A percentile compares a stretch with the other conserved stretches of the same genome.
phyloP scores from a whole-genome alignment of 345 rosid species.

The Dovyalis caffra region DNA sequence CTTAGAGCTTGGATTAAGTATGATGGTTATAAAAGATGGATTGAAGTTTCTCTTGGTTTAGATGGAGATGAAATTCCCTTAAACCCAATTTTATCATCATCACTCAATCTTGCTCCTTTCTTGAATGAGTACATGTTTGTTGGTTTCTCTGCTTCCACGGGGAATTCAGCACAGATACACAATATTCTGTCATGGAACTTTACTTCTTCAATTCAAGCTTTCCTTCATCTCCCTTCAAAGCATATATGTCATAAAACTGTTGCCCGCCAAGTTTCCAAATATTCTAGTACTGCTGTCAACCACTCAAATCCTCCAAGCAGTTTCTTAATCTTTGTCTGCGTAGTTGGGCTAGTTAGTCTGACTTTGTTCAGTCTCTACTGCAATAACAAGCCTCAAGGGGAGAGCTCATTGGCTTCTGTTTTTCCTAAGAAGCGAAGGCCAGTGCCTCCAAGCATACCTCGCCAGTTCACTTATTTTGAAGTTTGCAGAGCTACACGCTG shows the following conservation, averaged over 20 bases:
- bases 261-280: slow-evolving; percentile 18
- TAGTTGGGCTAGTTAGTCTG: slow-evolving; percentile 10
- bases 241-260: slow-evolving; percentile 11
- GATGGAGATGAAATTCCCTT: slow-evolving; percentile 4
- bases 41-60: slow-evolving; percentile 14
- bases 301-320: too few species aligned
- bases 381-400: not conserved
- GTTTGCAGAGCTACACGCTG: slow-evolving; percentile 8
- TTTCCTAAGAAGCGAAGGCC: slow-evolving; percentile 14
- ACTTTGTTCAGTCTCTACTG: slow-evolving; percentile 10
- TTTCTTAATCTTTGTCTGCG: too few species aligned
- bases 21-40: slow-evolving; percentile 17
- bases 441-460: slow-evolving; percentile 19
- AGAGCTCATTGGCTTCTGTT: not conserved
- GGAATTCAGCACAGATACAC: too few species aligned
- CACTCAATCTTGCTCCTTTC: too few species aligned
- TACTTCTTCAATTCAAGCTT: too few species aligned
- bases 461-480: slow-evolving; percentile 12
- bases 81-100: slow-evolving; percentile 14
- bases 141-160: too few species aligned
- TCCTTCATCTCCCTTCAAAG: slow-evolving; percentile 4
- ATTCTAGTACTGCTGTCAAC: too few species aligned
- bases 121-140: too few species aligned
- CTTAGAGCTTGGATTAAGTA: slow-evolving; percentile 27
- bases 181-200: too few species aligned